Conservation (phyloP, 257 asterid species). For the Nicotiana tabacum region DNA sequence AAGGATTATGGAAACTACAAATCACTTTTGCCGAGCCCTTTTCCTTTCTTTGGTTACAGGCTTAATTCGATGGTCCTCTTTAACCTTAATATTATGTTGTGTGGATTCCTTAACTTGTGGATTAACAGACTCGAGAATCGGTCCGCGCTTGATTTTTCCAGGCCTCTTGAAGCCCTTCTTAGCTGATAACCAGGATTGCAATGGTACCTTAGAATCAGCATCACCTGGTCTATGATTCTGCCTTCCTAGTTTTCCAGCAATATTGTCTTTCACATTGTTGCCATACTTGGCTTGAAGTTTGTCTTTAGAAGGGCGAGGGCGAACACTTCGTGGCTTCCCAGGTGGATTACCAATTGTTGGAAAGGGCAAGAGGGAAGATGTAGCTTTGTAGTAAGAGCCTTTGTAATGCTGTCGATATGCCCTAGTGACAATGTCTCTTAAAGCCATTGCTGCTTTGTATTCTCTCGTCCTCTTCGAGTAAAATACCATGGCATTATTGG, state of each 20-base stretch:
- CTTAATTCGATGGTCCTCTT: conserved; percentile 21
- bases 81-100: background rate
- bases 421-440: conserved; percentile 52
- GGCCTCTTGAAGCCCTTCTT: conserved; percentile 46
- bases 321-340: conserved; percentile 68
- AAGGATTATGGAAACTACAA: background rate
- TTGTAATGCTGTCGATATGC: conserved; percentile 45
- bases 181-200: conserved; percentile 21
- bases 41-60: conserved; percentile 37
- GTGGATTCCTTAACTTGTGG: conserved; percentile 33
- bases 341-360: conserved; percentile 53
- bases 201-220: conserved; percentile 19
- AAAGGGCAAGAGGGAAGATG: conserved; percentile 37
- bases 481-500: conserved; percentile 75
- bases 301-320: conserved; percentile 51
- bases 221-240: conserved; percentile 18
- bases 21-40: conserved; percentile 37
- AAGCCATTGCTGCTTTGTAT: conserved; percentile 61
- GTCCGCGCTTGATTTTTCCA: conserved; percentile 26
- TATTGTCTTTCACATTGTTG: conserved; percentile 3
- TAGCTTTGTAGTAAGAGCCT: conserved; percentile 35
- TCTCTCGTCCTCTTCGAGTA: conserved; percentile 82
- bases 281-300: conserved; percentile 22
- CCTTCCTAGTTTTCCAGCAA: conserved; percentile 9
- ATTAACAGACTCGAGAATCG: conserved; percentile 2